phyloP scores from a whole-genome alignment of 192 early-diverging fungal genomes.

The Backusella psychrophila region DNA sequence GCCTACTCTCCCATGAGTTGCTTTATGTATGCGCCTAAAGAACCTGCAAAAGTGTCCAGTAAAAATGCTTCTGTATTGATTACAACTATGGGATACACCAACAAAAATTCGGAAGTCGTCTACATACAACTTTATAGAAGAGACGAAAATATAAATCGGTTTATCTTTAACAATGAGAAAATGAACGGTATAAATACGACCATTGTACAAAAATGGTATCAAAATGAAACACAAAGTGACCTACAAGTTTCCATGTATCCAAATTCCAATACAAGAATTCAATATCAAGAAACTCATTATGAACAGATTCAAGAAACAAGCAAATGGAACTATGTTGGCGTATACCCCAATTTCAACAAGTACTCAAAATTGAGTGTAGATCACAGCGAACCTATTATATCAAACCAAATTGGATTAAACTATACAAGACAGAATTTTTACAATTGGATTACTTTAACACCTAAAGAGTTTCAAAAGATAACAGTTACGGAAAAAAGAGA shows the following conservation, averaged over 20 bases:
- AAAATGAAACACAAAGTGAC: not conserved
- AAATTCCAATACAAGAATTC: not conserved
- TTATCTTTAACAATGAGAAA: not conserved
- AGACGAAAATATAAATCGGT: not conserved
- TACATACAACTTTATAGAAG: not conserved
- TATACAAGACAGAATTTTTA: too few relatives aligned
- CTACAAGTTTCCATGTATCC: not conserved
- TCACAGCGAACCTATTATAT: not conserved
- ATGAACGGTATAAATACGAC: not conserved
- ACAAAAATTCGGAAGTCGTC: not conserved
- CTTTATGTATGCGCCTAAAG: not conserved
- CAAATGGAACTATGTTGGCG: not conserved
- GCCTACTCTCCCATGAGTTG: not conserved
- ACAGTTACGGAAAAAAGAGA: constrained; percentile 5
- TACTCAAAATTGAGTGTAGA: not conserved
- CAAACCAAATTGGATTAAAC: not conserved
- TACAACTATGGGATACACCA: not conserved
- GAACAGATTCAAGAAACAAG: not conserved
- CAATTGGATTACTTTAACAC: not conserved
- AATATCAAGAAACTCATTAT: not conserved
- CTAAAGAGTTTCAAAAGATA: not conserved
- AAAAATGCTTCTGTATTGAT: not conserved
- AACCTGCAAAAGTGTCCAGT: not conserved
- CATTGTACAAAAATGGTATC: not conserved
- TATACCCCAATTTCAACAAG: not conserved